Percentiles rank a stretch among this genome's conserved stretches.
Evolutionary conservation across 768 basidiomycete species (phyloP).

Genomic region (Sporobolomyces phaffii): DNA sequence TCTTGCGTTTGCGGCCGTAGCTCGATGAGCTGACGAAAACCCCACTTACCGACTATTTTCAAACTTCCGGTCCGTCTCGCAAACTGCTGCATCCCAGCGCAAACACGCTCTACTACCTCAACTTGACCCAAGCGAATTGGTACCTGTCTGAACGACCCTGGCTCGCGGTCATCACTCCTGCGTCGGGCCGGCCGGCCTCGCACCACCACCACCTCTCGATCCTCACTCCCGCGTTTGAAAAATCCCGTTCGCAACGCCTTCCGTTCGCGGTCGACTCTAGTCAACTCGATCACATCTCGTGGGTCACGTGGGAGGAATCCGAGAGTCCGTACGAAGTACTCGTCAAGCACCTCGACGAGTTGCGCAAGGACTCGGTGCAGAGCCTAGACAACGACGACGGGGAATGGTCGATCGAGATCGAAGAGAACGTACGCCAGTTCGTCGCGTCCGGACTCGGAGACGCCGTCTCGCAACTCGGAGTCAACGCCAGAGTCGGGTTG

Average conservation of each 20-base stretch:
- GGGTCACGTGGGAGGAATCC: slow-evolving; percentile 20
- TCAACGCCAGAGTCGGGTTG: background rate
- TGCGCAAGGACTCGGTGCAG: too few relatives aligned
- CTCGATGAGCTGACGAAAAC: too few relatives aligned
- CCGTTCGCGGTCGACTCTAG: slow-evolving; percentile 4
- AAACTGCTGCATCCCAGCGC: too few relatives aligned
- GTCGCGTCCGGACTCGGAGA: background rate
- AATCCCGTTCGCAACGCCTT: slow-evolving; percentile 15
- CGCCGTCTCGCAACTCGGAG: background rate
- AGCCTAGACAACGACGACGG: background rate
- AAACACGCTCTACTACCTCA: slow-evolving; percentile 23
- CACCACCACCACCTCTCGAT: slow-evolving; percentile 3
- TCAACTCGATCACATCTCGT: slow-evolving; percentile 2
- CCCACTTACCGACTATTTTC: too few relatives aligned
- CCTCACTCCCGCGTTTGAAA: slow-evolving; percentile 23
- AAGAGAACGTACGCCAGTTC: slow-evolving; percentile 26
- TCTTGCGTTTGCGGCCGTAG: too few relatives aligned
- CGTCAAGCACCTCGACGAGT: background rate
- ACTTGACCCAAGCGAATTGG: slow-evolving; percentile 7
- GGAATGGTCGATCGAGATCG: slow-evolving; percentile 10
- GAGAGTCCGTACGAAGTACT: slow-evolving; percentile 16
- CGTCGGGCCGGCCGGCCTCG: background rate
- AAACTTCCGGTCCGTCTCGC: too few relatives aligned
- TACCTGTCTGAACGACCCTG: slow-evolving; percentile 19
- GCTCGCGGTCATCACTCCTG: slow-evolving; percentile 6